A percentile compares a stretch with the other conserved stretches of the same genome.
Evolutionary conservation across 176 grass and related monocot species (phyloP).

Genomic region (Elymus sibiricus): DNA sequence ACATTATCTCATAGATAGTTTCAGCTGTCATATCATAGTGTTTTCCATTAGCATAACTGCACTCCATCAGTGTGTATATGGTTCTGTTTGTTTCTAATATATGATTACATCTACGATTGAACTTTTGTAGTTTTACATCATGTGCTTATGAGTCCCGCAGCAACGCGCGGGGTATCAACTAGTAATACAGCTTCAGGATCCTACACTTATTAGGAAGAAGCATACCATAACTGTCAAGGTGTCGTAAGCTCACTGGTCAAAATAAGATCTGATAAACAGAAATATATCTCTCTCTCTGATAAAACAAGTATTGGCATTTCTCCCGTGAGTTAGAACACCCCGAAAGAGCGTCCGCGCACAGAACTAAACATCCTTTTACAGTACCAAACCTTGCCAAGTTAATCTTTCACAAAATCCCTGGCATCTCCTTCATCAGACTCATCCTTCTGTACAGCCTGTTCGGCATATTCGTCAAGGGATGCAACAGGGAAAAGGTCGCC

Average conservation of each 20-base stretch:
- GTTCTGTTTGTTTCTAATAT: no score
- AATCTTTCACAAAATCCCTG: constrained; percentile 47
- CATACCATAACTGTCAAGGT: neutral
- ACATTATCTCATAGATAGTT: no score
- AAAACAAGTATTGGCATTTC: neutral
- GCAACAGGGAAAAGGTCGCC: constrained; percentile 60
- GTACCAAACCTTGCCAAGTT: neutral
- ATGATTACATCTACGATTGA: no score
- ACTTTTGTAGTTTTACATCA: no score
- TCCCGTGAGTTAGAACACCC: neutral
- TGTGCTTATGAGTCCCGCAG: no score
- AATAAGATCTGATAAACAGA: neutral
- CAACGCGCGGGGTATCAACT: no score
- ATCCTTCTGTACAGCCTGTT: constrained; percentile 47
- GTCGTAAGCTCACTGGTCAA: neutral
- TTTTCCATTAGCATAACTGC: no score
- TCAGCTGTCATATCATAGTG: no score
- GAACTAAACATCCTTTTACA: neutral
- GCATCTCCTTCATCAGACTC: constrained; percentile 30
- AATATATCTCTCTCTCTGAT: neutral
- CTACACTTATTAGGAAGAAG: neutral
- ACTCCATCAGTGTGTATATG: no score
- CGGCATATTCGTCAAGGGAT: constrained; percentile 65
- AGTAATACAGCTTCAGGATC: neutral
- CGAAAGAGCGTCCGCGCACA: neutral